phyloP scores from a whole-genome alignment of 1,139 yeast species.

The Suhomyces bokatorum region DNA sequence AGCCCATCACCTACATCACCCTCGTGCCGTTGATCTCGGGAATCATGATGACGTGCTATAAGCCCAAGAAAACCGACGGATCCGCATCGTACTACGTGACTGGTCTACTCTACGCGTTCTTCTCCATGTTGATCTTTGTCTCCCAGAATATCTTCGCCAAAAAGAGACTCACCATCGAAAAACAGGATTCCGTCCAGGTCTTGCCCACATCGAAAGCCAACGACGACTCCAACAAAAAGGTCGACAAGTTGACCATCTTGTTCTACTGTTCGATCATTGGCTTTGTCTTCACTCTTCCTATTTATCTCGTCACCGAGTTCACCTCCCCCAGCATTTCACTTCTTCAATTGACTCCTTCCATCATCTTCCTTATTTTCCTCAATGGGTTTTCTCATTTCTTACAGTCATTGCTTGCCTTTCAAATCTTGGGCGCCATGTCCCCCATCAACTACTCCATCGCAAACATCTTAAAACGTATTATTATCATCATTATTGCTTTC shows the following conservation, averaged over 20 bases:
- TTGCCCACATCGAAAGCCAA: slow-evolving; percentile 30
- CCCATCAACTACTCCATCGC: slow-evolving; percentile 94
- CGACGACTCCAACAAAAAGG: slow-evolving; percentile 28
- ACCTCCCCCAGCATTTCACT: slow-evolving; percentile 33
- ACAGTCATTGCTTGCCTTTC: slow-evolving; percentile 87
- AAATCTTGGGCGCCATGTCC: slow-evolving; percentile 77
- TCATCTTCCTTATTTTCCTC: slow-evolving; percentile 41
- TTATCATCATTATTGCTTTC: slow-evolving; percentile 79
- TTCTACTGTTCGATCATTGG: slow-evolving; percentile 86
- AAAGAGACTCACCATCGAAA: slow-evolving; percentile 60
- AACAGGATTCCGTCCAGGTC: slow-evolving; percentile 16
- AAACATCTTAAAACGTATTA: slow-evolving; percentile 80
- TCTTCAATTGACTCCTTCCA: slow-evolving; percentile 34
- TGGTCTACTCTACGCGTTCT: slow-evolving; percentile 74
- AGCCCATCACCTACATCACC: slow-evolving; percentile 69
- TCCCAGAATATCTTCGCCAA: slow-evolving; percentile 91
- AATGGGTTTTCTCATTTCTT: slow-evolving; percentile 82
- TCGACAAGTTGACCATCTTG: slow-evolving; percentile 81
- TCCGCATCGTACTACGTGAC: slow-evolving; percentile 39
- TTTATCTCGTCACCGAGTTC: slow-evolving; percentile 71
- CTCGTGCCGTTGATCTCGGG: slow-evolving; percentile 77
- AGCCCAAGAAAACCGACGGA: slow-evolving; percentile 27
- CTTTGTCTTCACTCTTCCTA: slow-evolving; percentile 71
- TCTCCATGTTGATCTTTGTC: slow-evolving; percentile 85
- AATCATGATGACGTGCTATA: slow-evolving; percentile 79